Conservation (phyloP, 1,284 basidiomycete genomes). For the Sporisorium graminicola region DNA sequence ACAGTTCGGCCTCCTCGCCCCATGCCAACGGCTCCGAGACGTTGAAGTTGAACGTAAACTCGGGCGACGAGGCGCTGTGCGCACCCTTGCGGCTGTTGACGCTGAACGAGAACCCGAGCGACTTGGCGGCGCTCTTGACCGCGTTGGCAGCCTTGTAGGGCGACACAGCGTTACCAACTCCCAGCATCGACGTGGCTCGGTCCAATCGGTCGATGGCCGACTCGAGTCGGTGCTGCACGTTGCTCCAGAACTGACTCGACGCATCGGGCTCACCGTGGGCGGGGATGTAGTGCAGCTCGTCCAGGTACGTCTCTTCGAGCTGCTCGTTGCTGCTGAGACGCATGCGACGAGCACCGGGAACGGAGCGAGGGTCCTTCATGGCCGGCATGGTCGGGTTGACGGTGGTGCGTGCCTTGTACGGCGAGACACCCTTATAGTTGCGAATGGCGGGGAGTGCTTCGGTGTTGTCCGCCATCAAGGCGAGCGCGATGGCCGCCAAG, state of each 20-base stretch:
- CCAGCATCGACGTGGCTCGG: slow-evolving; percentile 31
- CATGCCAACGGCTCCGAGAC: slow-evolving; percentile 40
- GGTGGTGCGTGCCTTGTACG: slow-evolving; percentile 33
- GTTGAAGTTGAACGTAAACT: slow-evolving; percentile 51
- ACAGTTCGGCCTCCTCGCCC: slow-evolving; percentile 47
- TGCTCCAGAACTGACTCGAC: slow-evolving; percentile 47
- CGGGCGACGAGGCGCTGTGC: slow-evolving; percentile 16
- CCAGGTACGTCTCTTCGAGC: slow-evolving; percentile 48
- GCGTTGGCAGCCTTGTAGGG: slow-evolving; percentile 32
- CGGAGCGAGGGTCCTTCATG: slow-evolving; percentile 39
- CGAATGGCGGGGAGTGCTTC: slow-evolving; percentile 48
- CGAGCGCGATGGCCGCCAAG: slow-evolving; percentile 45
- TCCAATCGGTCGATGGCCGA: slow-evolving; percentile 42
- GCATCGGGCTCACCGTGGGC: slow-evolving; percentile 15
- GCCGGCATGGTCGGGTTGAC: slow-evolving; percentile 23
- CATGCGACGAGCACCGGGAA: slow-evolving; percentile 40
- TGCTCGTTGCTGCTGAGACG: slow-evolving; percentile 46
- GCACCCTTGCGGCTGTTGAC: slow-evolving; percentile 27
- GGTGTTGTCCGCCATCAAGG: slow-evolving; percentile 44
- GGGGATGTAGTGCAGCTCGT: slow-evolving; percentile 47
- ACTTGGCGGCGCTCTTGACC: slow-evolving; percentile 44
- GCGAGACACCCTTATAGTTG: slow-evolving; percentile 48
- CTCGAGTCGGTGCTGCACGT: slow-evolving; percentile 45
- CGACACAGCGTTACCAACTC: slow-evolving; percentile 30
- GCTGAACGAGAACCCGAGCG: slow-evolving; percentile 46